Percentiles rank a stretch among this genome's conserved stretches.
phyloP scores from a whole-genome alignment of 2,329 filamentous ascomycete genomes.

The Xylaria sp. region DNA sequence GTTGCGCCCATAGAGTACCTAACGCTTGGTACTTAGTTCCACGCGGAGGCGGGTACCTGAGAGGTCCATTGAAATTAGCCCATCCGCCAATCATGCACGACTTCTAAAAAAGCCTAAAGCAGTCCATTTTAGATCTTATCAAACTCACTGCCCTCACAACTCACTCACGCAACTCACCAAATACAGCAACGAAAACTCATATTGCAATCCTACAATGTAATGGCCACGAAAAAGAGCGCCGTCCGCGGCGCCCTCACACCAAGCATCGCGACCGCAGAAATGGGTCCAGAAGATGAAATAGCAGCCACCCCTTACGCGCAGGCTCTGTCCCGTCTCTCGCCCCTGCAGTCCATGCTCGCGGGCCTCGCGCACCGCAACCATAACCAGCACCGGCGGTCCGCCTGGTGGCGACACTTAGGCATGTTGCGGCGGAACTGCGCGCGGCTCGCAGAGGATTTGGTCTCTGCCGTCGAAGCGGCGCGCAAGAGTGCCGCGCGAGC shows the following conservation, averaged over 20 bases:
- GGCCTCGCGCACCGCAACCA: conserved; percentile 85
- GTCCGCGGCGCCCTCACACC: conserved; percentile 19
- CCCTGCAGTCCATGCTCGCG: conserved; percentile 66
- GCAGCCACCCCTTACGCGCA: conserved; percentile 33
- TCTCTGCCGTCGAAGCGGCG: conserved; percentile 39
- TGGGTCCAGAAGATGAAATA: neutral
- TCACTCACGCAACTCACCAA: neutral
- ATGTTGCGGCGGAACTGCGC: conserved; percentile 75
- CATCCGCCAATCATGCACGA: conserved; percentile 12
- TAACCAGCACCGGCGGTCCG: conserved; percentile 85
- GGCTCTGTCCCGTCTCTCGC: conserved; percentile 44
- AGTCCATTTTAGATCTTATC: neutral
- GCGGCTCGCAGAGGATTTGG: conserved; percentile 60
- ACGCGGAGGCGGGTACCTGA: conserved; percentile 1
- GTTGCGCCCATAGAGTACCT: neutral
- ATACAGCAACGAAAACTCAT: neutral
- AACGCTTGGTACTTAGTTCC: neutral
- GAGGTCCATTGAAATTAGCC: neutral
- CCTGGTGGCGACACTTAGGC: conserved; percentile 83
- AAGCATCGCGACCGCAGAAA: neutral
- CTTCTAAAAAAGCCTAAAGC: neutral
- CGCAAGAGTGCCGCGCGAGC: conserved; percentile 25
- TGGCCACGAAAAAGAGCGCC: conserved; percentile 34
- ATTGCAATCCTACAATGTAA: conserved; percentile 31
- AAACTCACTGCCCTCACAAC: neutral